phyloP scores from a whole-genome alignment of 495 filamentous ascomycete species.

The Glonium stellatum region DNA sequence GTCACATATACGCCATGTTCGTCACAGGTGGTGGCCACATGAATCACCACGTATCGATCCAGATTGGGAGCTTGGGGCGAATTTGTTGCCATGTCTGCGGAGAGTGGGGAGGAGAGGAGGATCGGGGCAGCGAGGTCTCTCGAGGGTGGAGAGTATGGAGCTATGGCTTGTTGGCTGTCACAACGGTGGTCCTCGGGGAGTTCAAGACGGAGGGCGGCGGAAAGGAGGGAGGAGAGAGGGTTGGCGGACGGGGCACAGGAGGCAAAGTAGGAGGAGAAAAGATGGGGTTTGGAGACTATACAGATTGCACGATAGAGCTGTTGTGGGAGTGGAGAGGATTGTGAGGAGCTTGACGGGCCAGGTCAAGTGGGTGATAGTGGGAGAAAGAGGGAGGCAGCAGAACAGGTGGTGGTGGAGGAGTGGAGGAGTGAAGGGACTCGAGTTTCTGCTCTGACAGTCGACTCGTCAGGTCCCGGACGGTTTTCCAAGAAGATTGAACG shows the following conservation, averaged over 20 bases:
- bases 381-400: not conserved
- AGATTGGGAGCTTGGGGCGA: slow-evolving; percentile 50
- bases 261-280: no score
- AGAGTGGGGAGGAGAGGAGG: not conserved
- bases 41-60: slow-evolving; percentile 94
- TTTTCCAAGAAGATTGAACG: not conserved
- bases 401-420: not conserved
- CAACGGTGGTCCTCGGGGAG: not conserved
- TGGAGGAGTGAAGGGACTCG: not conserved
- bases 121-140: not conserved
- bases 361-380: no score
- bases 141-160: not conserved
- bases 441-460: not conserved
- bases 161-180: not conserved
- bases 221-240: not conserved
- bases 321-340: no score
- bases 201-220: not conserved
- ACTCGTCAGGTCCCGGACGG: not conserved
- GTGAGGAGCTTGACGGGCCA: not conserved
- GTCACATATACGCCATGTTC: slow-evolving; percentile 99
- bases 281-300: no score
- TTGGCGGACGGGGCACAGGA: not conserved
- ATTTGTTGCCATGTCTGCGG: slow-evolving; percentile 32
- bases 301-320: no score
- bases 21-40: slow-evolving; percentile 97